Evolutionary conservation across 257 asterid species (phyloP).

Genomic region (Agastache rugosa): DNA sequence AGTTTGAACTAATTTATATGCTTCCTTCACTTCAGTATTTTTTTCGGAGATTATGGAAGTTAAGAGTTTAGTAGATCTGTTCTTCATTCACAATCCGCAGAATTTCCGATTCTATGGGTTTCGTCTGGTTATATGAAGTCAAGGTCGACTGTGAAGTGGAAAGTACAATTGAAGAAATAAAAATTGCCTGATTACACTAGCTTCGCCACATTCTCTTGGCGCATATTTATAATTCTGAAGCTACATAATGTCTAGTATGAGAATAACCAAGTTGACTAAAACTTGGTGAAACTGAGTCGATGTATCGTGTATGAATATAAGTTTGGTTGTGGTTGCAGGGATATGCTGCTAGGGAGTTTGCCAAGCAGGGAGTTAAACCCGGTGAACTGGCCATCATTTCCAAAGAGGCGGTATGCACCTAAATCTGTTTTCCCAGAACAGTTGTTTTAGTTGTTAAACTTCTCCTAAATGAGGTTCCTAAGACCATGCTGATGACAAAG

Average conservation of each 20-base stretch:
- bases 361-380: conserved; percentile 87
- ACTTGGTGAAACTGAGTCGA: background rate
- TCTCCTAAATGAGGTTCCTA: conserved; percentile 6
- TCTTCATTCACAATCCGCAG: background rate
- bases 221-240: background rate
- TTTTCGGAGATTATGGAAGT: background rate
- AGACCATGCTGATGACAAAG: background rate
- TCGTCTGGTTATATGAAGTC: background rate
- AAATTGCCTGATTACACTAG: conserved; percentile 1
- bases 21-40: background rate
- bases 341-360: conserved; percentile 94
- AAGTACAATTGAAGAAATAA: background rate
- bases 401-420: conserved; percentile 82
- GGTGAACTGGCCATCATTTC: conserved; percentile 91
- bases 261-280: background rate
- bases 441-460: background rate
- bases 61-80: conserved; percentile 13
- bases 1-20: conserved; percentile 16
- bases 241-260: background rate
- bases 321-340: conserved; percentile 61
- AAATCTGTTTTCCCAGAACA: background rate
- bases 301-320: background rate
- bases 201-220: background rate
- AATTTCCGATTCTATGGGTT: background rate
- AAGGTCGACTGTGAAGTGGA: background rate